Evolutionary conservation across 345 rosid species (phyloP), one percentile per base, ranked within the genome.

Genomic region (Bretschneidera sinensis): DNA sequence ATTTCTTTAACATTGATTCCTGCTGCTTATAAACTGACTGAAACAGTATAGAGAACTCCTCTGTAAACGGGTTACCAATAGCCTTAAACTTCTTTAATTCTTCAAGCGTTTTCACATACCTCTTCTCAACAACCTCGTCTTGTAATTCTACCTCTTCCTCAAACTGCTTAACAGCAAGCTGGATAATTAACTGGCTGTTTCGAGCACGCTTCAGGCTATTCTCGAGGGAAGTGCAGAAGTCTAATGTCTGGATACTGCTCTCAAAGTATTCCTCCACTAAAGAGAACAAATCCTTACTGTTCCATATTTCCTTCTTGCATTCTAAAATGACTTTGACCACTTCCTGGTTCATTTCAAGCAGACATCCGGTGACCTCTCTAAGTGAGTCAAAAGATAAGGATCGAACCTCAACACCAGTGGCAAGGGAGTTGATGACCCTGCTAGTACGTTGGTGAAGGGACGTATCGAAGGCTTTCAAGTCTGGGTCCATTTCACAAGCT

Each of bases 321-420:
- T 87, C 82, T 8, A 90, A 73, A 33, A 94, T 90, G 60, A 89
- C 78, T 53, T 83, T 76, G 52, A 76, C 95, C 18, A 79, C 95
- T 43, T 85, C 99, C 72, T 87, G 95, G 65, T 90, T 86, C 92
- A 86, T 83, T 18, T 84, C 97, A 19, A 90, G 86, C 34, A 94
- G 80, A 55, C 83, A 72, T 19, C 65, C 79, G 0, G 85, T 90
- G 22, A 86, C 90, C 74, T 85, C 96, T 62, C 61, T 78, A 66
- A 94, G 88, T 0, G 99, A 87, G 60, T 86, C 90, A 21, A 87
- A 83, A 0, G 97, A 89, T 5, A 92, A 39, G 16, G 89, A 74
- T 24, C 72, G 69, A 25, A 74, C 77, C 75, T 79, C 97, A 0
- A 78, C 82, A 13, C 85, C 82, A 0, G 83, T 54, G 6, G 84